Conservation (phyloP, 2,329 filamentous ascomycete genomes). For the Beauveria caledonica region DNA sequence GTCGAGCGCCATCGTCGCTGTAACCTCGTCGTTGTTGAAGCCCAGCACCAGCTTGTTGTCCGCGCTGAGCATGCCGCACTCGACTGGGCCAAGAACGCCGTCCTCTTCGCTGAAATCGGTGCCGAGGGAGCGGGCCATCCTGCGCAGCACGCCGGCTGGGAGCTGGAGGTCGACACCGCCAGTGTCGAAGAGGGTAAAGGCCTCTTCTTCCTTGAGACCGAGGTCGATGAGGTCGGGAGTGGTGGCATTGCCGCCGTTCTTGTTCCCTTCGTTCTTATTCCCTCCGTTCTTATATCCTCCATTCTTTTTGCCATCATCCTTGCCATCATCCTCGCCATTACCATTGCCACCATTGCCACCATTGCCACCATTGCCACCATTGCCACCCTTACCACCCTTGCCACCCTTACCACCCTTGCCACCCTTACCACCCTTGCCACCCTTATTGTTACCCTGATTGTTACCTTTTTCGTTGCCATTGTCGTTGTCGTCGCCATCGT, state of each 20-base stretch:
- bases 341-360: not conserved
- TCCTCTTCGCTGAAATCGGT: not conserved
- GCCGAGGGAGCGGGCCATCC: not conserved
- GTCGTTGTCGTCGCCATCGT: too few species aligned
- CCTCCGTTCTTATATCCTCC: not conserved
- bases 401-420: too few species aligned
- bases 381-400: not conserved
- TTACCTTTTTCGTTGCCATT: not conserved
- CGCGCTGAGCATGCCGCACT: not conserved
- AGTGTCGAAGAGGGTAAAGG: not conserved
- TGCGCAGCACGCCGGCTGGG: not conserved
- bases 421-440: not conserved
- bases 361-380: not conserved
- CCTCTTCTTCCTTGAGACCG: not conserved
- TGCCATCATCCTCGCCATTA: not conserved
- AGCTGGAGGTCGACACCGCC: not conserved
- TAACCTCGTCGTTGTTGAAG: not conserved
- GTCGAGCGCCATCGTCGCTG: not conserved
- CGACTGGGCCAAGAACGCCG: not conserved
- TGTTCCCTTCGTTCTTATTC: not conserved
- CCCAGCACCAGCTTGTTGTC: conserved; percentile 6
- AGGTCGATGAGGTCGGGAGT: not conserved
- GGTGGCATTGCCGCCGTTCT: not conserved
- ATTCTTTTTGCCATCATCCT: too few species aligned
- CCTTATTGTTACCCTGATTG: not conserved